Conservation (phyloP, 495 filamentous ascomycete genomes). For the Neurospora sp. region DNA sequence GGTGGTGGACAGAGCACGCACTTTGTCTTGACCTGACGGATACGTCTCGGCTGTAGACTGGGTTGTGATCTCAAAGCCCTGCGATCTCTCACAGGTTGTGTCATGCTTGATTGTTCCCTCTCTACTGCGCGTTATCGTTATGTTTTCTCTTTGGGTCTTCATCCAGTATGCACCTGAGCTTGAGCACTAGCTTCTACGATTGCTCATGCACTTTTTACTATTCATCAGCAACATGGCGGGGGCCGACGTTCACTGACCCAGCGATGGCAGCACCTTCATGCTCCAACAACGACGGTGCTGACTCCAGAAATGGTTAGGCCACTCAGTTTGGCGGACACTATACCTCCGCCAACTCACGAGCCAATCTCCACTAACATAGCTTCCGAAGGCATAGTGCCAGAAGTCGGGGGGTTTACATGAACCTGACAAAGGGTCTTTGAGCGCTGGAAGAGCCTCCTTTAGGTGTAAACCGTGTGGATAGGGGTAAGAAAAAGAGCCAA, state of each 20-base stretch:
- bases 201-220: no score
- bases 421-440: not conserved
- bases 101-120: no score
- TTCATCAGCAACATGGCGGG: no score
- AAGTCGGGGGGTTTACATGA: not conserved
- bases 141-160: no score
- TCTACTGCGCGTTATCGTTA: no score
- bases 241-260: not conserved
- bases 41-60: no score
- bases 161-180: no score
- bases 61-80: no score
- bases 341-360: not conserved
- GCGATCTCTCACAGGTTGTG: no score
- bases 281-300: not conserved
- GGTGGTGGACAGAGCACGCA: not conserved
- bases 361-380: not conserved
- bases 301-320: not conserved
- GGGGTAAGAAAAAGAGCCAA: no score
- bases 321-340: not conserved
- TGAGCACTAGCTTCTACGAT: no score
- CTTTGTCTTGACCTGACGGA: not conserved
- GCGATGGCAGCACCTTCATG: not conserved
- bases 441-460: not conserved
- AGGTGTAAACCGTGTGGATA: not conserved
- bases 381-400: not conserved